Base-by-base conservation (phyloP, 2,329 filamentous ascomycete species). In the Colletotrichum trifolii region DNA sequence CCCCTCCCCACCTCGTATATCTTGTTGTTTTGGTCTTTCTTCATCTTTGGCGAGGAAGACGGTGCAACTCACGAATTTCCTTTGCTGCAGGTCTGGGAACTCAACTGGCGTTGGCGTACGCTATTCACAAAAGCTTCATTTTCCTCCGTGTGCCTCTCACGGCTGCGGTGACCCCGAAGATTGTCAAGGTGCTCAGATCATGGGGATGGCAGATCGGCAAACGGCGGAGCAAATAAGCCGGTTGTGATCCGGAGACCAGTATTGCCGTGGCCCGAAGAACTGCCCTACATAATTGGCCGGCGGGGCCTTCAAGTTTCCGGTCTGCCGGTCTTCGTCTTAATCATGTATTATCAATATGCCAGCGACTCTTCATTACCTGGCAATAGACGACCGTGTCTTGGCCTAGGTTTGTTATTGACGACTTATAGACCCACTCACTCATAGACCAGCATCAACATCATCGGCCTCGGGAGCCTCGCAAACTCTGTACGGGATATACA, bases 131-230 rank as follows among this genome's bases (percentile, higher is more conserved):
- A 81, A 96, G 92, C 71, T 93, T 98, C 77, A 97, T 99, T 73
- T 97, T 99, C 78, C 78, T 98, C 69, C 88, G 96, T n/a, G 93
- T 99, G 9, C 96, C 96, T 8, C 80, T 98, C 68, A 96, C 96
- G 1, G 94, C 93, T 11, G 95, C 94, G 3, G 85, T 98, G 39
- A 94, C 93, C 8, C 96, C 96, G 2, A 97, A 96, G 79, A 90
- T 98, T n/a, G 96, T 97, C 73, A 96, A 93, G 79, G 87, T 89
- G 11, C 82, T 99, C 35, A 85, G 95, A 69, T 85, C 88, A 11
- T 97, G 95, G 93, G 96, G 96, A 6, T 98, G 93, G 90, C 89
- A 98, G 75, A 96, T 99, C 74, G 95, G 95, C 54, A 97, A 93
- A 82, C 61, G 66, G 54, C 60, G 64, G 43, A 66, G 52, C 53